phyloP scores from a whole-genome alignment of 768 basidiomycete species.

The Rhodocollybia butyracea region DNA sequence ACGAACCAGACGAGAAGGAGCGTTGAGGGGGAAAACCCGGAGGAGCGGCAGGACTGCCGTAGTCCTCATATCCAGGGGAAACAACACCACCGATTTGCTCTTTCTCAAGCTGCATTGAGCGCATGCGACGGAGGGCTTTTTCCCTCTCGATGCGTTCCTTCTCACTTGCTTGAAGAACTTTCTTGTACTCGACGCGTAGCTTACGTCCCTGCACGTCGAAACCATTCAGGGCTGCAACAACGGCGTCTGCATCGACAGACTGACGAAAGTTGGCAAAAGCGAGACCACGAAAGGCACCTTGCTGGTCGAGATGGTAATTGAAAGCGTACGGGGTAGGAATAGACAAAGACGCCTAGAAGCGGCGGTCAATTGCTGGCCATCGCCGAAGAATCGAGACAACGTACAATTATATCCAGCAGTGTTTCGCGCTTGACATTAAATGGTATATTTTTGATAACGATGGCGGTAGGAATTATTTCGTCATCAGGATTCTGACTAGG shows the following conservation, averaged over 20 bases:
- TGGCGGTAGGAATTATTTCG: conserved; percentile 97
- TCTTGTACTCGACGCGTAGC: conserved; percentile 98
- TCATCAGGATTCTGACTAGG: conserved; percentile 63
- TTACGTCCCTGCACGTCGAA: conserved; percentile 97
- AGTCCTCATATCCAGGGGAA: conserved; percentile 68
- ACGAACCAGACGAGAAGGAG: conserved; percentile 65
- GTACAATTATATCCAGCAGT: conserved; percentile 91
- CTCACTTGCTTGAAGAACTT: conserved; percentile 97
- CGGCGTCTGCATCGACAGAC: conserved; percentile 87
- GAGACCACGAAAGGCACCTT: conserved; percentile 93
- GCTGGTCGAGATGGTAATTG: conserved; percentile 97
- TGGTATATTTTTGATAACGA: conserved; percentile 99
- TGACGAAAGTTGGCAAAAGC: conserved; percentile 99
- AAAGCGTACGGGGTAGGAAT: conserved; percentile 99
- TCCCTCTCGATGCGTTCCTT: conserved; percentile 98
- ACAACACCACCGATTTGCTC: conserved; percentile 49
- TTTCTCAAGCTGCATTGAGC: conserved; percentile 93
- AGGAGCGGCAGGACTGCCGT: conserved; percentile 48
- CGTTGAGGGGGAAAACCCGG: conserved; percentile 63
- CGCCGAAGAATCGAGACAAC: conserved; percentile 29
- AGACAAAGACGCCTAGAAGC: conserved; percentile 72
- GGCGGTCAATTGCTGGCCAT: conserved; percentile 13
- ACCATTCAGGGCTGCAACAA: conserved; percentile 93
- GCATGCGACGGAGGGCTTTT: conserved; percentile 97
- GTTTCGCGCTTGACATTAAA: conserved; percentile 98